These are phyloP conservation scores for Cladosporium sp. DNA, from an alignment of 2,329 filamentous ascomycete genomes.

Conservation along the genomic window DNA sequence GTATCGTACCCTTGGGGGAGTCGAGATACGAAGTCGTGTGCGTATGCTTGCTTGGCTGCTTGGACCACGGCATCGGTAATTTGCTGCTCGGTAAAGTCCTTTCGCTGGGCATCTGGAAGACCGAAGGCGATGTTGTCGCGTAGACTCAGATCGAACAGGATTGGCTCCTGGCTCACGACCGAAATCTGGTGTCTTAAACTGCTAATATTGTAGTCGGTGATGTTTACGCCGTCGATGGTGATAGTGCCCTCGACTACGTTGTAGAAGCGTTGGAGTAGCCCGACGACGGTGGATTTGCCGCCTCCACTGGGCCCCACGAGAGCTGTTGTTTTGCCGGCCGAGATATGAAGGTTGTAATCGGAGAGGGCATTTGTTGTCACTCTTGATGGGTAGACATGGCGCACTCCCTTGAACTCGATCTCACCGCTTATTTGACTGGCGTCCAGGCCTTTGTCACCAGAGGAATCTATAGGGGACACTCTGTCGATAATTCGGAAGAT, in stretches of 20 bases:
- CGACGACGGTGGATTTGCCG: slow-evolving; percentile 47
- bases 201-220: slow-evolving; percentile 59
- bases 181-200: slow-evolving; percentile 61
- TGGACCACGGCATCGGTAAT: slow-evolving; percentile 58
- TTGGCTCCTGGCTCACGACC: slow-evolving; percentile 65
- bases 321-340: slow-evolving; percentile 56
- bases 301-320: slow-evolving; percentile 48
- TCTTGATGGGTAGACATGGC: slow-evolving; percentile 90
- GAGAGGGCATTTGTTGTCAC: slow-evolving; percentile 85
- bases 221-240: slow-evolving; percentile 59
- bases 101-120: slow-evolving; percentile 60
- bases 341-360: slow-evolving; percentile 63
- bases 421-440: slow-evolving; percentile 70
- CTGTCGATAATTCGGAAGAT: slow-evolving; percentile 91
- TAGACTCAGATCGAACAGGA: slow-evolving; percentile 64
- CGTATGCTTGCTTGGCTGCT: slow-evolving; percentile 51
- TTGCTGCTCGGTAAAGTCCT: slow-evolving; percentile 59
- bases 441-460: slow-evolving; percentile 64
- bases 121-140: slow-evolving; percentile 58
- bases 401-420: slow-evolving; percentile 75
- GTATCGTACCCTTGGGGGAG: slow-evolving; percentile 71
- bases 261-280: slow-evolving; percentile 57
- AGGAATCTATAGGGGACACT: slow-evolving; percentile 74
- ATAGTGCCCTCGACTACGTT: slow-evolving; percentile 57
- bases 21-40: slow-evolving; percentile 63